Conservation (phyloP, 163 green algal species). For the Chlamydomonas reinhardtii region DNA sequence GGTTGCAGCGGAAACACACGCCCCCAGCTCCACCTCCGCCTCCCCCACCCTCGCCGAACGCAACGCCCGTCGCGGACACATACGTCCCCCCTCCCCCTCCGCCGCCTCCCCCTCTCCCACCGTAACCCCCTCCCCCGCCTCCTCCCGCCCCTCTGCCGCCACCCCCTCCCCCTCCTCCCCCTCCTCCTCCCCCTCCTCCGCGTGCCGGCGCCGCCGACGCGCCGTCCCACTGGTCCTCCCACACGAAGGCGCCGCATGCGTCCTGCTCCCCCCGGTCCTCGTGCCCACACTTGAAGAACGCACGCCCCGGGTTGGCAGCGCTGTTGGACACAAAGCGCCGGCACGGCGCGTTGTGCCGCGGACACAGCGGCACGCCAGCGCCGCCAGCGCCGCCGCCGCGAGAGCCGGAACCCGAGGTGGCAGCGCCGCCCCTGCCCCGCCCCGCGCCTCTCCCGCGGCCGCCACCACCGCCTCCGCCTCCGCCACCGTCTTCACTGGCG, state of each 20-base stretch:
- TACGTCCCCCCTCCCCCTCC: neutral
- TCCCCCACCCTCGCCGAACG: slow-evolving; percentile 5
- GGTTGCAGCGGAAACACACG: slow-evolving; percentile 77
- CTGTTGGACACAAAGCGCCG: neutral
- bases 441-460: neutral
- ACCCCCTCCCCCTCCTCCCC: neutral
- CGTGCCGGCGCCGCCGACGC: neutral
- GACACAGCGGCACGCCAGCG: slow-evolving; percentile 21
- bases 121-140: neutral
- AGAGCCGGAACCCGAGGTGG: neutral
- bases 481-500: neutral
- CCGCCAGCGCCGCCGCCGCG: neutral
- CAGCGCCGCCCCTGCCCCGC: neutral
- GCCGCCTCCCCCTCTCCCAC: neutral
- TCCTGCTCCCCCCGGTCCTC: slow-evolving; percentile 44
- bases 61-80: neutral
- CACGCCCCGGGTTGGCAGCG: slow-evolving; percentile 46
- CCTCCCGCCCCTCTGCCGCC: neutral
- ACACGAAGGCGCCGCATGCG: slow-evolving; percentile 59
- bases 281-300: slow-evolving; percentile 56
- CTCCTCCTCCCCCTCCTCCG: neutral
- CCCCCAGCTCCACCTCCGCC: slow-evolving; percentile 17
- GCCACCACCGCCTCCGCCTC: neutral
- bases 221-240: slow-evolving; percentile 64
- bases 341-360: slow-evolving; percentile 30